phyloP scores from a whole-genome alignment of 768 basidiomycete species.

The Daedaleopsis nitida region DNA sequence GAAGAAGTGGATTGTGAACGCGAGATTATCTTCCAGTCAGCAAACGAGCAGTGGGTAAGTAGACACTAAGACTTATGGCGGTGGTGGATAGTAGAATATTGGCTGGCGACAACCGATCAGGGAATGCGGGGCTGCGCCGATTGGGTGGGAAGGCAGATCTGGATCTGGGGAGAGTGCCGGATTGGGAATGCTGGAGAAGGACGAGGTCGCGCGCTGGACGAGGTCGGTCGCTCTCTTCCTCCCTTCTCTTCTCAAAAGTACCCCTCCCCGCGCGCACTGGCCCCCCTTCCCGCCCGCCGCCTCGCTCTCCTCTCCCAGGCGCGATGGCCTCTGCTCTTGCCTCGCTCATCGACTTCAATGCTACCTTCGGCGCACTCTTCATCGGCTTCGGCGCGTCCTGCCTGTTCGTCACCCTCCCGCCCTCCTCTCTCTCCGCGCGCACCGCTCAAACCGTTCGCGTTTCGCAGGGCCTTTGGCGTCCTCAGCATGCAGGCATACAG shows the following conservation, averaged over 20 bases:
- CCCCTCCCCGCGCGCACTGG: neutral
- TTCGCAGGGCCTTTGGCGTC: conserved; percentile 51
- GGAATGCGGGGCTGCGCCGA: no score
- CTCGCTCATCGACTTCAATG: conserved; percentile 16
- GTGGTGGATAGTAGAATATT: no score
- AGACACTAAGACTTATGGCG: no score
- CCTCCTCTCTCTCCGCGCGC: neutral
- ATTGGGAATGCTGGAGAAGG: no score
- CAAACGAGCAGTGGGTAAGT: no score
- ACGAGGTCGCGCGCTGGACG: no score
- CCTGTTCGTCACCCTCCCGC: conserved; percentile 25
- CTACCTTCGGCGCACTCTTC: conserved; percentile 62
- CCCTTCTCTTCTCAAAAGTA: conserved; percentile 1
- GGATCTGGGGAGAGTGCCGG: no score
- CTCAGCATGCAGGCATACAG: conserved; percentile 53
- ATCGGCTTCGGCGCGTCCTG: conserved; percentile 56
- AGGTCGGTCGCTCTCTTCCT: neutral
- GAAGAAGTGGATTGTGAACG: no score
- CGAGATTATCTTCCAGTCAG: no score
- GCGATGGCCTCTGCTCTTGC: conserved; percentile 11
- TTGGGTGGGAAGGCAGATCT: no score
- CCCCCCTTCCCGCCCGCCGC: neutral
- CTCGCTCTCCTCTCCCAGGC: neutral
- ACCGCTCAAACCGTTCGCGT: conserved; percentile 30
- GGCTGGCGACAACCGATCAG: no score